phyloP scores from a whole-genome alignment of 2,329 filamentous ascomycete genomes.

The Dactylellina drechsleri region DNA sequence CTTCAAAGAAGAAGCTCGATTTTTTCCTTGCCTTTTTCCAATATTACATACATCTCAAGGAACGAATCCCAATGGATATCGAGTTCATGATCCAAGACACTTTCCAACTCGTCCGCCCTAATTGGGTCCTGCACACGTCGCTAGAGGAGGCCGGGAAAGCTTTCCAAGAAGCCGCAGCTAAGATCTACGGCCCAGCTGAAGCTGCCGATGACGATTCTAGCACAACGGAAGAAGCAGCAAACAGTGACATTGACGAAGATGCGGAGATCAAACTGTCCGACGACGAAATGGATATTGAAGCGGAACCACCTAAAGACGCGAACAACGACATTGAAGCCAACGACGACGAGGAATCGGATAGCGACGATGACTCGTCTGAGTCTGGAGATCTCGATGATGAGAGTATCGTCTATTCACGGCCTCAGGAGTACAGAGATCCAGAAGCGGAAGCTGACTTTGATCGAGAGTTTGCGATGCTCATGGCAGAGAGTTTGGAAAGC shows the following conservation, averaged over 20 bases:
- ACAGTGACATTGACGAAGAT: conserved; percentile 72
- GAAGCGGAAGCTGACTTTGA: conserved; percentile 98
- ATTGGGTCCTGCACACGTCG: conserved; percentile 87
- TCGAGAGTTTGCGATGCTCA: conserved; percentile 96
- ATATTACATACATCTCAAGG: conserved; percentile 94
- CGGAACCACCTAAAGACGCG: conserved; percentile 62
- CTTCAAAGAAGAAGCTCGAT: conserved; percentile 94
- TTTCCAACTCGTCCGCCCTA: conserved; percentile 82
- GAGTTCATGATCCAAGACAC: conserved; percentile 96
- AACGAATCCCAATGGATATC: conserved; percentile 91
- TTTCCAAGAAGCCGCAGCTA: conserved; percentile 86
- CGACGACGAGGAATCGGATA: conserved; percentile 65
- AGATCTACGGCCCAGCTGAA: conserved; percentile 85
- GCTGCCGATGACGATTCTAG: conserved; percentile 73
- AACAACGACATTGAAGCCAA: conserved; percentile 60
- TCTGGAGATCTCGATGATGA: conserved; percentile 77
- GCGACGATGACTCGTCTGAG: conserved; percentile 66
- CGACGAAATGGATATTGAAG: conserved; percentile 64
- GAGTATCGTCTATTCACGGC: conserved; percentile 87
- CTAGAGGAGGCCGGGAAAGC: conserved; percentile 82
- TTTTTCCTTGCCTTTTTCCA: conserved; percentile 97
- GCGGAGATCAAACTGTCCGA: conserved; percentile 65
- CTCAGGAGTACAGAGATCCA: conserved; percentile 88
- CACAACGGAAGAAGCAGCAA: conserved; percentile 70
- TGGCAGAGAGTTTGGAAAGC: conserved; percentile 95